phyloP scores from a whole-genome alignment of 257 asterid species.

The Fraxinus excelsior region DNA sequence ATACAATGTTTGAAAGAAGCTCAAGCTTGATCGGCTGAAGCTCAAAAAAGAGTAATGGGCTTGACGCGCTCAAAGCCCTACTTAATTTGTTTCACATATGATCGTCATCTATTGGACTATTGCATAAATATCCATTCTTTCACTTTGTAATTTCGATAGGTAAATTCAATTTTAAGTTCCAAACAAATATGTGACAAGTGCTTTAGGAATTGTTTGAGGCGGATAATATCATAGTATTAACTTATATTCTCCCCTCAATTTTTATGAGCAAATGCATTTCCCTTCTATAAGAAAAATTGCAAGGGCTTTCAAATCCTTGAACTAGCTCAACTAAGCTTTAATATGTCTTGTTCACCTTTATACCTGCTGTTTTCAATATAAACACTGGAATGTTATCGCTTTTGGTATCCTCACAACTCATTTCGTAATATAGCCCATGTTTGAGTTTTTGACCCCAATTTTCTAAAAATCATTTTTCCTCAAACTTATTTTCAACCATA shows the following conservation, averaged over 20 bases:
- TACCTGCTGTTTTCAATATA: not conserved
- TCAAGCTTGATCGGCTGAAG: not conserved
- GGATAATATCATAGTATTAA: not conserved
- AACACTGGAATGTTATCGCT: not conserved
- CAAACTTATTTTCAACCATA: too few species aligned
- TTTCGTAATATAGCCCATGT: too few species aligned
- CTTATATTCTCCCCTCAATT: not conserved
- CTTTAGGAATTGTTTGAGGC: not conserved
- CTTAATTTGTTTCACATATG: too few species aligned
- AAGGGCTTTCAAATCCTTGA: not conserved
- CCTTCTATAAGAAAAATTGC: not conserved
- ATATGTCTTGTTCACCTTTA: not conserved
- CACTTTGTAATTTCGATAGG: not conserved
- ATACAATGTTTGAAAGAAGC: not conserved
- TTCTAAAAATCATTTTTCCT: too few species aligned
- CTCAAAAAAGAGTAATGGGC: too few species aligned
- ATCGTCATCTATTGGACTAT: not conserved
- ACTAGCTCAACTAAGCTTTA: not conserved
- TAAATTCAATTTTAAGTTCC: not conserved
- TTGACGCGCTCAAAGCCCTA: not conserved
- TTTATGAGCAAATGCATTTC: not conserved
- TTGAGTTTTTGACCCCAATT: too few species aligned
- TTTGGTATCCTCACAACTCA: not conserved
- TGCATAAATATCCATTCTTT: not conserved
- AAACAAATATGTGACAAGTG: not conserved